Conservation (phyloP, 495 filamentous ascomycete species). For the Penicillium tannophilum region DNA sequence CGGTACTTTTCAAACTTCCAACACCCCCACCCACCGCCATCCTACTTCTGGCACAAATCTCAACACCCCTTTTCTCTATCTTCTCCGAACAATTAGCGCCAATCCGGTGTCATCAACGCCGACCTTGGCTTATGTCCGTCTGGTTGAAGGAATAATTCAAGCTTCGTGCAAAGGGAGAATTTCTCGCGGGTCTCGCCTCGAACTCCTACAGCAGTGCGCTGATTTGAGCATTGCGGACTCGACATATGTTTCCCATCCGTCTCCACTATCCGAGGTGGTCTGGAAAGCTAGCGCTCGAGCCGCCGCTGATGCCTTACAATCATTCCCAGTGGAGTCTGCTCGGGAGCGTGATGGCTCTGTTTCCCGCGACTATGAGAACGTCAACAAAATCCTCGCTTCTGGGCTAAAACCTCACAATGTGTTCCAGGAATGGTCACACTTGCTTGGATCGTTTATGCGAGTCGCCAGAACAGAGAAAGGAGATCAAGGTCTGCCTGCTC, state of each 20-base stretch:
- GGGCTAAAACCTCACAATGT: constrained; percentile 54
- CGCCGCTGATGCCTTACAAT: constrained; percentile 37
- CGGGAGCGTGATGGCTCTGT: constrained; percentile 46
- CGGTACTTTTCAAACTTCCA: constrained; percentile 44
- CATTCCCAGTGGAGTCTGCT: constrained; percentile 45
- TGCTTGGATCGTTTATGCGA: constrained; percentile 61
- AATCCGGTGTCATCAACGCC: constrained; percentile 22
- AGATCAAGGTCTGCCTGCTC: constrained; percentile 59
- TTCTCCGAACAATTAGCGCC: constrained; percentile 39
- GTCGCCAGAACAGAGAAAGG: constrained; percentile 66
- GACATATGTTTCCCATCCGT: not conserved
- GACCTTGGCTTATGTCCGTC: constrained; percentile 29
- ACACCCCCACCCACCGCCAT: constrained; percentile 50
- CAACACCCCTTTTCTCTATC: constrained; percentile 44
- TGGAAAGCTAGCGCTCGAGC: constrained; percentile 41
- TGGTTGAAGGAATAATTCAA: constrained; percentile 43
- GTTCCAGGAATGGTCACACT: constrained; percentile 57
- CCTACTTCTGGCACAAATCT: constrained; percentile 27
- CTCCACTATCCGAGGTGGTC: constrained; percentile 25
- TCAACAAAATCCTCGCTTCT: constrained; percentile 64
- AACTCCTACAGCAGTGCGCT: constrained; percentile 45
- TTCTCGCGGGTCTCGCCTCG: constrained; percentile 47
- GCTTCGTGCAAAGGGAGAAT: constrained; percentile 55
- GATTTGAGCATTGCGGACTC: constrained; percentile 23
- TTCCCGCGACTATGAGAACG: constrained; percentile 67